Evolutionary conservation across 441 rosid genomes (phyloP).

Genomic region (Gossypium gossypioides): DNA sequence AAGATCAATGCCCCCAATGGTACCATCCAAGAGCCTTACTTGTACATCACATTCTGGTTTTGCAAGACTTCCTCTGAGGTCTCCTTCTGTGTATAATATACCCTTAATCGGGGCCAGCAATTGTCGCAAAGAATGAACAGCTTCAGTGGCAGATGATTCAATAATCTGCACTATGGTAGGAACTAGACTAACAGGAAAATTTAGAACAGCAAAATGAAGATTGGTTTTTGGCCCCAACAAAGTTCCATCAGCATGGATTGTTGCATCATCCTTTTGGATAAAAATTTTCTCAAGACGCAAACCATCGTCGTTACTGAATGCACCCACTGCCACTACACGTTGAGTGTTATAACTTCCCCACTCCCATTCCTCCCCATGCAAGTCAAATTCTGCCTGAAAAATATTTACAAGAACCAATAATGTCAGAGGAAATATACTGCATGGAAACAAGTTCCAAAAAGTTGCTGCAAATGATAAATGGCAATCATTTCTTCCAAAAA

Average conservation of each 20-base stretch:
- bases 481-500: neutral
- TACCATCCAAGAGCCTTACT: slow-evolving; percentile 93
- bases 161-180: slow-evolving; percentile 87
- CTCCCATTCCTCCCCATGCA: slow-evolving; percentile 97
- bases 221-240: slow-evolving; percentile 85
- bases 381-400: slow-evolving; percentile 91
- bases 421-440: neutral
- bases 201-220: slow-evolving; percentile 96
- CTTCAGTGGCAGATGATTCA: slow-evolving; percentile 83
- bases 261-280: slow-evolving; percentile 94
- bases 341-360: slow-evolving; percentile 96
- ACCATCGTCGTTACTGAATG: slow-evolving; percentile 92
- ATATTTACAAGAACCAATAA: neutral
- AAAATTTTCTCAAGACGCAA: slow-evolving; percentile 86
- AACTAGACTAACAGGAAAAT: slow-evolving; percentile 88
- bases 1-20: slow-evolving; percentile 91
- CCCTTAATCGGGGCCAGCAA: slow-evolving; percentile 85
- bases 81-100: slow-evolving; percentile 96
- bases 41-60: slow-evolving; percentile 98
- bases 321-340: slow-evolving; percentile 83
- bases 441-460: slow-evolving; percentile 1
- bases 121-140: slow-evolving; percentile 79
- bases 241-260: slow-evolving; percentile 96
- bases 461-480: neutral
- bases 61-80: slow-evolving; percentile 88